A percentile compares a stretch with the other conserved stretches of the same genome.
These are phyloP conservation scores for Coemansia sp. DNA, from an alignment of 192 early-diverging fungal genomes.

Conservation along the genomic window DNA sequence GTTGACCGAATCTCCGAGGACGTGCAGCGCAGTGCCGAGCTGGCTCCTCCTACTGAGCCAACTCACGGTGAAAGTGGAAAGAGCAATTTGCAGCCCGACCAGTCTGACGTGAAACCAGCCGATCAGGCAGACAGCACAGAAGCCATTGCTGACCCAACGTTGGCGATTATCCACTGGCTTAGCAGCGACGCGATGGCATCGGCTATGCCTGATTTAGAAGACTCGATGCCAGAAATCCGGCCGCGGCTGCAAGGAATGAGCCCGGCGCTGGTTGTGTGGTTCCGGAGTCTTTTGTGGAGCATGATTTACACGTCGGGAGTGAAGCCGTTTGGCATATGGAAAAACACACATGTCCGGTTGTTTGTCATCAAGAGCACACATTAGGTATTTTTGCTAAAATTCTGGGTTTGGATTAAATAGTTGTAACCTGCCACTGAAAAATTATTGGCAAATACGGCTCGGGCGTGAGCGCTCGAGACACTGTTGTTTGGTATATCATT, in stretches of 20 bases:
- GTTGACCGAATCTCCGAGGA: constrained; percentile 64
- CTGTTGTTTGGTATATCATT: no score
- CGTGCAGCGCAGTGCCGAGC: constrained; percentile 60
- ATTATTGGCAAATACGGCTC: no score
- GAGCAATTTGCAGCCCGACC: background rate
- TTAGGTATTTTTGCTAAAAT: background rate
- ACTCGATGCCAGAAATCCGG: constrained; percentile 58
- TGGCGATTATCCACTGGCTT: constrained; percentile 53
- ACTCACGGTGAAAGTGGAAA: background rate
- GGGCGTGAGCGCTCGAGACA: no score
- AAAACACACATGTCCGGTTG: constrained; percentile 61
- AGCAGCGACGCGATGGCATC: constrained; percentile 31
- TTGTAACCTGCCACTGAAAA: no score
- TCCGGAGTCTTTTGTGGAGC: constrained; percentile 68
- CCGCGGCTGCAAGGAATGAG: constrained; percentile 62
- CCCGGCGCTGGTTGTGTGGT: constrained; percentile 67
- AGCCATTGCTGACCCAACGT: constrained; percentile 43
- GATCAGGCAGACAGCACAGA: constrained; percentile 12
- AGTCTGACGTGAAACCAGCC: background rate
- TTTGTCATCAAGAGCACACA: constrained; percentile 51
- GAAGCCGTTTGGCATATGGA: constrained; percentile 63
- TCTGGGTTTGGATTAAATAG: no score
- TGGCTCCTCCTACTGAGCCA: constrained; percentile 1
- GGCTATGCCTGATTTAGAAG: constrained; percentile 39
- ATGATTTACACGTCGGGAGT: constrained; percentile 63